A percentile compares a stretch with the other conserved stretches of the same genome.
Evolutionary conservation across 306 rosid species (phyloP).

Genomic region (Citrullus mucosospermus): DNA sequence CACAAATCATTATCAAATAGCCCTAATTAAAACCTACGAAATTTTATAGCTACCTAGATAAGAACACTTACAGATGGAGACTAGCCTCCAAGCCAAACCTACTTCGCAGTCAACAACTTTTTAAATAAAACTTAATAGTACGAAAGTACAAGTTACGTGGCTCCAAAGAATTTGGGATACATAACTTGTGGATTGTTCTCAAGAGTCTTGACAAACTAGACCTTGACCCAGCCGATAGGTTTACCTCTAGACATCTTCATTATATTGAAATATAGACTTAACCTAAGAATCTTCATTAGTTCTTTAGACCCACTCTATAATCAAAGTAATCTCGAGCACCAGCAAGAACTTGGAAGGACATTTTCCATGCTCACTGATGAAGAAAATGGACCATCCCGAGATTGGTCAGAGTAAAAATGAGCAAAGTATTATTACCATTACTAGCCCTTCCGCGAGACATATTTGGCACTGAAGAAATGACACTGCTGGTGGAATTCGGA

Average conservation of each 20-base stretch:
- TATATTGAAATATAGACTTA: not conserved
- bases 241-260: not conserved
- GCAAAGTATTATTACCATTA: slow-evolving; percentile 47
- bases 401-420: slow-evolving; percentile 8
- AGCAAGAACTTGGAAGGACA: not conserved
- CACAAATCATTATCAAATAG: not conserved
- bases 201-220: not conserved
- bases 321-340: not conserved
- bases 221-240: not conserved
- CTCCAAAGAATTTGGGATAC: not conserved
- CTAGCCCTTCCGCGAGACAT: slow-evolving; percentile 79
- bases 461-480: slow-evolving; percentile 85
- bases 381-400: slow-evolving; percentile 5
- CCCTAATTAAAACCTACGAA: not conserved
- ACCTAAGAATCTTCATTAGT: not conserved
- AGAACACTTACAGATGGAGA: not conserved
- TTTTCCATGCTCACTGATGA: not conserved
- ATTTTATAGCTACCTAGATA: not conserved
- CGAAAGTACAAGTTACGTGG: not conserved
- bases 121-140: not conserved
- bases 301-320: not conserved
- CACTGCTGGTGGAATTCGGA: slow-evolving; percentile 58
- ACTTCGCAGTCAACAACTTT: not conserved
- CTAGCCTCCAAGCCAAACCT: not conserved
- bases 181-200: not conserved